Base-by-base conservation (phyloP, 495 filamentous ascomycete genomes). In the Daldinia caldariorum region DNA sequence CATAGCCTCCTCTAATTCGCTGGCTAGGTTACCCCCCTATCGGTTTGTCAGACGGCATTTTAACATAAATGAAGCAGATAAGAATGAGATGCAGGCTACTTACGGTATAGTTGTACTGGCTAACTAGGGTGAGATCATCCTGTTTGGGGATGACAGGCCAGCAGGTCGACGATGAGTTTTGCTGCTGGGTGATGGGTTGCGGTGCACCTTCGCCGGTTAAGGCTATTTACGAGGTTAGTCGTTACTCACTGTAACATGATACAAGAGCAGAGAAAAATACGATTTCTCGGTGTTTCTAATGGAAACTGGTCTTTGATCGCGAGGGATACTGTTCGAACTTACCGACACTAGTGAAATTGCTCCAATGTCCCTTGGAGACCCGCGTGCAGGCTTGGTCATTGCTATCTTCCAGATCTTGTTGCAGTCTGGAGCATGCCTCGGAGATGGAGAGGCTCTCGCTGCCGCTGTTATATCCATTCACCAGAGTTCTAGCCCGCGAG, bases 81-180 rank as follows among this genome's bases (percentile, higher is more conserved):
- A 6, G 12, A 8, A 18, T 10, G 12, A 8, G 47, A 37, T 47
- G 16, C 3, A 8, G 10, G 18, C 16, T 49, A 45, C 66, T 18
- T 67, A 75, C 69, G 6, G 22, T 7, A 1, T 14, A 31, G 13
- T 37, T 9, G 18, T 68, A 71, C 35, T 75, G 62, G 59, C 35
- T 59, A 10, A 69, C 63, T 4, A 66, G 49, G 1, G 70, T 70
- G 10, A 75, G 61, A 10, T 29, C 26, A n/a, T 75, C 61, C 38
- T 75, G 39, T 54, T 75, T 75, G 2, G 73, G 73, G n/a, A 57
- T 67, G 12, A 75, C 54, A 1, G 73, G 73, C 73, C 73, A 75
- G 54, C 73, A 75, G 31, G 41, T 66, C 12, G 70, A 68, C 0
- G 70, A 58, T 0, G 73, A 53, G 29, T 75, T 72, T 22, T 72